Evolutionary conservation across 495 filamentous ascomycete species (phyloP), one percentile per base, ranked within the genome.

Genomic region (Tirmania nivea): DNA sequence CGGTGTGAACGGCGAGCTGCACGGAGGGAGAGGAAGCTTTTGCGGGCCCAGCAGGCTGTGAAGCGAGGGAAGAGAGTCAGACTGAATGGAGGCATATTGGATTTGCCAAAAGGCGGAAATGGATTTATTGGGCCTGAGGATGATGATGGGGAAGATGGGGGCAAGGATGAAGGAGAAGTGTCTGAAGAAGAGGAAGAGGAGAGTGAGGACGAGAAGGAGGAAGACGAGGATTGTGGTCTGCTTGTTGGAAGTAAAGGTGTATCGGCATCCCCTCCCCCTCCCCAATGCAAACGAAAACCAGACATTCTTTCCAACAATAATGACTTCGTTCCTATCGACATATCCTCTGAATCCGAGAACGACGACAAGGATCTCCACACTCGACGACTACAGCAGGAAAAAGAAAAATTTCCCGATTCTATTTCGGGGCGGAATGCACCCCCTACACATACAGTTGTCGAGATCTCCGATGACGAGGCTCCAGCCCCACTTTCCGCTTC

Each of bases 101-200:
- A 31, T 7, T 31, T 31, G 7, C 25, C 25, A 31, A 31, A 31
- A 7, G 25, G 25, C 25, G 25, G 25, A 31, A 31, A 31, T 7
- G 25, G 25, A 31, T 31, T 31, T 31, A 3, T 31, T 31, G 25
- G 25, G 1, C 25, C 7, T 31, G 25, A 31, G 25, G 25, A 31
- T 7, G 25, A 31, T 31, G 25, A 31, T 31, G 25, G 25, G 25
- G 25, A 31, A 31, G 25, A 48, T 6, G 42, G 9, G 4, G 42
- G 42, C n/a, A 19, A 48, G 19, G 42, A 48, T 19, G 42, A 48
- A n/a, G n/a, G n/a, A 19, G 42, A 48, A 19, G 0, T 3, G 9
- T 48, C 42, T 48, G 54, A 19, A 16, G 47, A 39, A 17, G 48
- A 45, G 10, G 57, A 54, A 39, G 52, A 35, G 10, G 47, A 50